Evolutionary conservation across 306 rosid species (phyloP).

Genomic region (peach (Prunus persica)): DNA sequence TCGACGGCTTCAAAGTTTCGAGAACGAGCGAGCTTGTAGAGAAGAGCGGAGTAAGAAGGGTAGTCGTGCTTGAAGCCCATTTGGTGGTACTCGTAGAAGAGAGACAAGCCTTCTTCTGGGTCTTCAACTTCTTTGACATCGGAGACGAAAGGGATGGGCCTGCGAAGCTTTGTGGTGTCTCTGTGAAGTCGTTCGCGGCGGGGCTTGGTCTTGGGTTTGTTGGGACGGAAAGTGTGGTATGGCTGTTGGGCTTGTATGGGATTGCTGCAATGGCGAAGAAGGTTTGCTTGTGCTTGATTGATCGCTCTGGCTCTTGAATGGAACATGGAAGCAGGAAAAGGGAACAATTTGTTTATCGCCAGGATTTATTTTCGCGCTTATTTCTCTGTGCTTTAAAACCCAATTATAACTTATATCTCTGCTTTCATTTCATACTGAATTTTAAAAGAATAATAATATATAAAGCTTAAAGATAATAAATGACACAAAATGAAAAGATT

Average conservation of each 20-base stretch:
- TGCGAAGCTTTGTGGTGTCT: constrained; percentile 28
- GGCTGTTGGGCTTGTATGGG: constrained; percentile 22
- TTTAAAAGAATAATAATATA: too few relatives aligned
- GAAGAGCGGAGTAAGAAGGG: constrained; percentile 77
- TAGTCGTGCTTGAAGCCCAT: constrained; percentile 71
- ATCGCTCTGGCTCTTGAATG: constrained; percentile 23
- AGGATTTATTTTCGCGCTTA: too few relatives aligned
- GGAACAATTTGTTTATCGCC: not conserved
- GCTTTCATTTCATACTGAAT: too few relatives aligned
- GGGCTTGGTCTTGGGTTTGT: constrained; percentile 14
- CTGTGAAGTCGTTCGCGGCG: constrained; percentile 21
- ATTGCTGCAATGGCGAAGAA: constrained; percentile 15
- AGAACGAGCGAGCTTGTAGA: constrained; percentile 77
- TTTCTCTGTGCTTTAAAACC: too few relatives aligned
- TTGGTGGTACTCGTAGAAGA: constrained; percentile 51
- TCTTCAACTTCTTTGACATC: constrained; percentile 46
- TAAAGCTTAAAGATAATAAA: too few relatives aligned
- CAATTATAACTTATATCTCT: too few relatives aligned
- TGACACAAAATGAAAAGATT: too few relatives aligned
- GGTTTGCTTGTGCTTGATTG: constrained; percentile 9
- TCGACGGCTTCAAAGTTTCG: constrained; percentile 65
- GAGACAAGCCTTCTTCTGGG: constrained; percentile 65
- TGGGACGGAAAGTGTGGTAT: constrained; percentile 11
- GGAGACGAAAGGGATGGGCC: constrained; percentile 54
- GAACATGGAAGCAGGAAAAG: constrained; percentile 29